These are phyloP conservation scores for Eucalyptus decipiens DNA, from an alignment of 345 rosid species.

Conservation along the genomic window DNA sequence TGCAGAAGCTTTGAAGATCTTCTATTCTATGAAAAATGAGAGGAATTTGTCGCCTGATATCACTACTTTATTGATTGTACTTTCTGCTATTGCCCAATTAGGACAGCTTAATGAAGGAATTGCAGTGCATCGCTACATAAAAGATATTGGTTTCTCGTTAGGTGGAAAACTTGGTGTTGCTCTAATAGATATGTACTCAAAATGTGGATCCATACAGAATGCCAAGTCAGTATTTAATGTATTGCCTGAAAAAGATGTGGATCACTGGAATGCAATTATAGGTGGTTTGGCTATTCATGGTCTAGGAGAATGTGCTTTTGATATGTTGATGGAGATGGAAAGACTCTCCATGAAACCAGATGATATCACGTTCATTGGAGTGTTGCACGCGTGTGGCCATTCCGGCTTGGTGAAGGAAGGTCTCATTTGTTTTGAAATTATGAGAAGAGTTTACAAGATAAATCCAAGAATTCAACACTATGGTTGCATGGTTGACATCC, in stretches of 20 bases:
- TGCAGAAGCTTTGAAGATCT: constrained; percentile 23
- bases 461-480: constrained; percentile 35
- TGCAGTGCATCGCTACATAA: constrained; percentile 10
- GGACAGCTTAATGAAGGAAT: constrained; percentile 18
- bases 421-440: constrained; percentile 26
- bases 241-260: constrained; percentile 13
- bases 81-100: constrained; percentile 23
- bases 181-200: constrained; percentile 41
- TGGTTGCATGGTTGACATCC: constrained; percentile 42
- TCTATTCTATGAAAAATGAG: constrained; percentile 7
- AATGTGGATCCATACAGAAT: constrained; percentile 28
- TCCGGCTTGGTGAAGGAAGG: constrained; percentile 42
- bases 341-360: constrained; percentile 15
- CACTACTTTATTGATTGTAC: constrained; percentile 13
- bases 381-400: constrained; percentile 29
- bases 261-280: constrained; percentile 46
- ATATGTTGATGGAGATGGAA: constrained; percentile 23
- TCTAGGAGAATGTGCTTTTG: constrained; percentile 25
- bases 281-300: constrained; percentile 39
- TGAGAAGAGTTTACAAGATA: constrained; percentile 28
- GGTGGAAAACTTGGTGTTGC: constrained; percentile 32
- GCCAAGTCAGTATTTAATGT: constrained; percentile 18
- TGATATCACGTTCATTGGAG: constrained; percentile 26
- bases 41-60: constrained; percentile 10
- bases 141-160: not conserved